These are phyloP conservation scores for Yarrowia keelungensis DNA, from an alignment of 805 yeast genomes.

Conservation along the genomic window DNA sequence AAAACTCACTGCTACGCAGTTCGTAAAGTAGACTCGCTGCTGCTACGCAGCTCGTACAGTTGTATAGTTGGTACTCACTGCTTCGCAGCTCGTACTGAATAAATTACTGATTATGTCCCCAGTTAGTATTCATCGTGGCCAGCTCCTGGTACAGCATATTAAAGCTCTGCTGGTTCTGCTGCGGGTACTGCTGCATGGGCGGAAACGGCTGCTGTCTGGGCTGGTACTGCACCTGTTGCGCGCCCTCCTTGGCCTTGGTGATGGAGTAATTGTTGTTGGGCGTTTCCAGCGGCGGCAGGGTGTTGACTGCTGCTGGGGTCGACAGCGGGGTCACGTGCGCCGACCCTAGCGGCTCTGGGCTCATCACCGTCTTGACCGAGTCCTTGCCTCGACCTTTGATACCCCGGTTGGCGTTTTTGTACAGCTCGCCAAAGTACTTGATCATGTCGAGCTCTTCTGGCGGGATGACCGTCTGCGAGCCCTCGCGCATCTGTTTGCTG, in stretches of 20 bases:
- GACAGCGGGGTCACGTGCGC: constrained; percentile 16
- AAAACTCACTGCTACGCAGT: too few relatives aligned
- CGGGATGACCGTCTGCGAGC: constrained; percentile 53
- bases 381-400: constrained; percentile 88
- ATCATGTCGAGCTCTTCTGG: constrained; percentile 70
- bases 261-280: constrained; percentile 39
- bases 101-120: constrained; percentile 26
- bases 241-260: constrained; percentile 31
- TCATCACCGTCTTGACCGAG: constrained; percentile 42
- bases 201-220: constrained; percentile 42
- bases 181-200: constrained; percentile 57
- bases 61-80: too few relatives aligned
- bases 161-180: constrained; percentile 50
- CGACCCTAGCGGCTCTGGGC: constrained; percentile 12
- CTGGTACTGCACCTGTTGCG: constrained; percentile 25
- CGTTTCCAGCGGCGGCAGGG: constrained; percentile 26
- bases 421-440: constrained; percentile 78
- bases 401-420: constrained; percentile 89
- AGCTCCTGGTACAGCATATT: constrained; percentile 37
- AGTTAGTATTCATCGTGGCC: constrained; percentile 34
- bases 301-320: constrained; percentile 15
- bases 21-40: too few relatives aligned
- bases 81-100: too few relatives aligned
- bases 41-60: too few relatives aligned
- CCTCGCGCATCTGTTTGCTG: constrained; percentile 39